Conservation (phyloP, 306 rosid species). For the Phaseolus lunatus region DNA sequence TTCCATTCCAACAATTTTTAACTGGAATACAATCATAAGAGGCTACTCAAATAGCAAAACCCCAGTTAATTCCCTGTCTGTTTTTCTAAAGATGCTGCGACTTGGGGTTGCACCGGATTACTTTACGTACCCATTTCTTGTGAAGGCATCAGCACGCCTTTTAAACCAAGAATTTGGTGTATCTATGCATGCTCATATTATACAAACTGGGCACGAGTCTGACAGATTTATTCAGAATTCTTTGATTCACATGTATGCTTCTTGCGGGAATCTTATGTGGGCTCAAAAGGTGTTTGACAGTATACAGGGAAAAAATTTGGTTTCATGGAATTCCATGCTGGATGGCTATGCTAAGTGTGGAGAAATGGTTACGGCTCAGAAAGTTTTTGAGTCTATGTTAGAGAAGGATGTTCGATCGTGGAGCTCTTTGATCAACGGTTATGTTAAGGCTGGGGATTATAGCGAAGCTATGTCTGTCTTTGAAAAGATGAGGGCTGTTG, state of each 20-base stretch:
- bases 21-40: slow-evolving; percentile 72
- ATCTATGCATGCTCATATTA: slow-evolving; percentile 69
- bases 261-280: slow-evolving; percentile 57
- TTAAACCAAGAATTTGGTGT: slow-evolving; percentile 58
- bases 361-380: slow-evolving; percentile 57
- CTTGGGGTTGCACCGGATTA: slow-evolving; percentile 66
- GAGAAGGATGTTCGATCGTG: slow-evolving; percentile 76
- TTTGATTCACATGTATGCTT: slow-evolving; percentile 78
- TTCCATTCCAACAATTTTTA: slow-evolving; percentile 56
- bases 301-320: slow-evolving; percentile 57
- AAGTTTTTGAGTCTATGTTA: slow-evolving; percentile 68
- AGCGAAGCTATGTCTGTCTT: slow-evolving; percentile 67
- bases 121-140: slow-evolving; percentile 80
- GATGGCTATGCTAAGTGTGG: slow-evolving; percentile 84
- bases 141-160: slow-evolving; percentile 72
- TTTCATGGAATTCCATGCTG: slow-evolving; percentile 83
- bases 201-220: slow-evolving; percentile 59
- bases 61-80: slow-evolving; percentile 60
- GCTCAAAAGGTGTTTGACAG: slow-evolving; percentile 68
- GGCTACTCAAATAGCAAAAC: slow-evolving; percentile 67
- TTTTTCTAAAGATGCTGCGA: slow-evolving; percentile 67
- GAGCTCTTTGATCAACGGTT: slow-evolving; percentile 81
- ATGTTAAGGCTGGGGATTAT: slow-evolving; percentile 67
- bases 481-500: slow-evolving; percentile 59
- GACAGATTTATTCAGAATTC: slow-evolving; percentile 71